Percentiles rank a stretch among this genome's conserved stretches.
Conservation (phyloP, 768 basidiomycete genomes). For the Trametopsis cervina region DNA sequence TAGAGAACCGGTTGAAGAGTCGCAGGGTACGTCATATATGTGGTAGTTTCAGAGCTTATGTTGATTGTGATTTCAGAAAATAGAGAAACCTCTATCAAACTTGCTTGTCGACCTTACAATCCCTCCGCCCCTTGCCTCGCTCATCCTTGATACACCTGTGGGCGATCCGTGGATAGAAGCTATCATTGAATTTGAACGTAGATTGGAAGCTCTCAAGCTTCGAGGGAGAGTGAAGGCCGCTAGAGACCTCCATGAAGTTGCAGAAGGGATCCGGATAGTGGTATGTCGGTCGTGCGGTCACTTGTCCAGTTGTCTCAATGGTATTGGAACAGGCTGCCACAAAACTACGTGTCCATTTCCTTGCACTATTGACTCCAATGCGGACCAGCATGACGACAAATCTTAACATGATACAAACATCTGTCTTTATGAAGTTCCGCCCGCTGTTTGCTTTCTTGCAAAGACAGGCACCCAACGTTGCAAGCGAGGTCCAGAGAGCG, state of each 20-base stretch:
- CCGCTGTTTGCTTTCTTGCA: conserved; percentile 81
- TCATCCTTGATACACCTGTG: conserved; percentile 80
- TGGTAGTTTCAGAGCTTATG: conserved; percentile 1
- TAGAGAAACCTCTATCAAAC: conserved; percentile 80
- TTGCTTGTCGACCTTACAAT: conserved; percentile 78
- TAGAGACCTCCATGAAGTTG: conserved; percentile 72
- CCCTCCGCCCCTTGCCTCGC: conserved; percentile 67
- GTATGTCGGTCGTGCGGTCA: conserved; percentile 37
- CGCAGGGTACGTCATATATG: conserved; percentile 54
- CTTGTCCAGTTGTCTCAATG: conserved; percentile 1
- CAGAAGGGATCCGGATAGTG: conserved; percentile 83
- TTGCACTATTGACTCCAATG: conserved; percentile 77
- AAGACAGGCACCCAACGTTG: conserved; percentile 74
- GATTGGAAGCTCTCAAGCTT: conserved; percentile 58
- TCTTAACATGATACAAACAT: conserved; percentile 87
- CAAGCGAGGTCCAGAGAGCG: conserved; percentile 80
- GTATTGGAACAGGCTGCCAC: conserved; percentile 61
- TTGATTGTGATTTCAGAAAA: conserved; percentile 47
- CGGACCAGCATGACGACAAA: conserved; percentile 82
- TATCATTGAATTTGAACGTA: conserved; percentile 75
- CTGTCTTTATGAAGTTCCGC: conserved; percentile 76
- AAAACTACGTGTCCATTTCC: conserved; percentile 82
- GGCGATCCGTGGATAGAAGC: conserved; percentile 83
- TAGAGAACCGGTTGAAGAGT: conserved; percentile 80
- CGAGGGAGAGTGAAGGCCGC: conserved; percentile 84